phyloP scores from a whole-genome alignment of 148 eudicot species.

The Amaranthus cruentus region DNA sequence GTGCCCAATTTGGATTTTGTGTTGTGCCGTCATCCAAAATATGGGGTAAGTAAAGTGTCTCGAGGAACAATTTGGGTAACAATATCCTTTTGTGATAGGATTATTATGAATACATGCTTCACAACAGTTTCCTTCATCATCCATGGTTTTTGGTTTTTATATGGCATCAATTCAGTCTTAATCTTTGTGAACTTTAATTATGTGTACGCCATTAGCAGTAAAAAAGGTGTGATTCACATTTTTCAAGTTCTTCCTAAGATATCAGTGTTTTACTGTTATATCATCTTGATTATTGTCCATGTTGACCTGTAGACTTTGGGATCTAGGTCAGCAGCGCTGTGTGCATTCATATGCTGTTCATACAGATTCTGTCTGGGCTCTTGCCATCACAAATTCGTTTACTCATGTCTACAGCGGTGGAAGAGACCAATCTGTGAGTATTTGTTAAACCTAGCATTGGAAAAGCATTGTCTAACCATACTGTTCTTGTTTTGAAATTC shows the following conservation, averaged over 20 bases:
- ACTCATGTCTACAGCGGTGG: constrained; percentile 99
- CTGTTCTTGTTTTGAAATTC: constrained; percentile 9
- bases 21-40: too few species aligned
- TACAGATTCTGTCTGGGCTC: constrained; percentile 99
- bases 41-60: neutral
- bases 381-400: constrained; percentile 83
- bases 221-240: neutral
- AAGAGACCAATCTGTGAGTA: constrained; percentile 89
- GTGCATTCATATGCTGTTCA: constrained; percentile 98
- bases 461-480: neutral
- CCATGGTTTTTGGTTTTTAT: neutral
- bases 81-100: neutral
- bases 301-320: constrained; percentile 65
- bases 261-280: neutral
- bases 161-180: neutral
- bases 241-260: constrained; percentile 7
- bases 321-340: constrained; percentile 98
- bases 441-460: neutral
- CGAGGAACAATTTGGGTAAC: too few species aligned
- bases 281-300: constrained; percentile 2
- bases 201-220: neutral
- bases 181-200: neutral
- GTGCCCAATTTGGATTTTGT: too few species aligned
- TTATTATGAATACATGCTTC: neutral
- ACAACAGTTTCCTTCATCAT: neutral